phyloP scores from a whole-genome alignment of 1,139 yeast species.

The Geotrichum candidum region DNA sequence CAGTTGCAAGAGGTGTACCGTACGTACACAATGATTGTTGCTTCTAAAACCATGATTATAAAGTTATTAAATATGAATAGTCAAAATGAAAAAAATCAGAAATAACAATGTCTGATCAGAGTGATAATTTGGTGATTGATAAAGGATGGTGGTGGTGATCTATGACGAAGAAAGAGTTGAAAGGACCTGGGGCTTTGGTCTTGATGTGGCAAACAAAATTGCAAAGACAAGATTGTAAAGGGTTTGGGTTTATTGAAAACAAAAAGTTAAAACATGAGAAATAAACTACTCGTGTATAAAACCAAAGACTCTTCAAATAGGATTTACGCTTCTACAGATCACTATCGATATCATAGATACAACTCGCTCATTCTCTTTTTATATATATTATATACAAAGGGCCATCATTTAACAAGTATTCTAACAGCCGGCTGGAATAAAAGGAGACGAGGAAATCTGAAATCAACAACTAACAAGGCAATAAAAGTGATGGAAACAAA shows the following conservation, averaged over 20 bases:
- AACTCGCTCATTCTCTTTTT: not conserved
- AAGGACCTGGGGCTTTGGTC: not conserved
- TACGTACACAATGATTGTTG: slow-evolving; percentile 75
- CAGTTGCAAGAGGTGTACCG: not conserved
- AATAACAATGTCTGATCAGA: not conserved
- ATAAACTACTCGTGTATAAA: not conserved
- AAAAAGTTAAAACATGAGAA: not conserved
- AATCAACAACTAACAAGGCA: not conserved
- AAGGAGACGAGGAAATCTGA: not conserved
- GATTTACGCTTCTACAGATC: not conserved
- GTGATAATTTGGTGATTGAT: not conserved
- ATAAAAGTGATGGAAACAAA: not conserved
- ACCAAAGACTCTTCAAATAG: not conserved
- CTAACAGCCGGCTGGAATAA: not conserved
- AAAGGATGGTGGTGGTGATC: not conserved
- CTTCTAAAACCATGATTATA: slow-evolving; percentile 79
- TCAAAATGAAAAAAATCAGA: not conserved
- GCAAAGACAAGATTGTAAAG: not conserved
- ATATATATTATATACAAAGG: not conserved
- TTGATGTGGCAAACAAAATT: not conserved
- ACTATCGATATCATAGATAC: not conserved
- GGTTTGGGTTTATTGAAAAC: not conserved
- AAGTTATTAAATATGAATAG: not conserved
- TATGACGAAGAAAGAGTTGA: not conserved
- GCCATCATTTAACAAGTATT: not conserved